Conservation (phyloP, 176 grass and related monocot species). For the Zoysia japonica region DNA sequence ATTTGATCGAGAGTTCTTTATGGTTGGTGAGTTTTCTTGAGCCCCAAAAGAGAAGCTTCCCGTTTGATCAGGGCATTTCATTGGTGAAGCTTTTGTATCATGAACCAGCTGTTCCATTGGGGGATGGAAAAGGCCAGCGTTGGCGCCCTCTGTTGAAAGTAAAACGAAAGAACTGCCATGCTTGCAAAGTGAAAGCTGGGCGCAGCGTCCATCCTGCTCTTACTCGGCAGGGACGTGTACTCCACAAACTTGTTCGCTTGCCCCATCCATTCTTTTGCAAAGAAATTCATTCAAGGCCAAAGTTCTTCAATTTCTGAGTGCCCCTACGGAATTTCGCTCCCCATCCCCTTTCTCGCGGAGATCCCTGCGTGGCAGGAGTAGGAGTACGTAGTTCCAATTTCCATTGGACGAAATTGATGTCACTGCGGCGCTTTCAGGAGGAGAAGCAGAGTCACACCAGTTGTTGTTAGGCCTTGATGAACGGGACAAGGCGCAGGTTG, state of each 20-base stretch:
- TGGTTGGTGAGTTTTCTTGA: not conserved
- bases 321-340: not conserved
- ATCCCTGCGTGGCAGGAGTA: no score
- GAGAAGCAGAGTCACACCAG: not conserved
- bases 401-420: not conserved
- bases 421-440: not conserved
- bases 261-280: not conserved
- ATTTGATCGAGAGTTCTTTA: not conserved
- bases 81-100: not conserved
- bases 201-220: not conserved
- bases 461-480: not conserved
- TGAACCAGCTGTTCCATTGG: not conserved
- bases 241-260: conserved; percentile 23
- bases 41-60: not conserved
- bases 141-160: conserved; percentile 5
- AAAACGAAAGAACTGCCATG: conserved; percentile 4
- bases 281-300: not conserved
- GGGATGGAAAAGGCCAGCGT: not conserved
- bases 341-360: not conserved
- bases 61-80: not conserved
- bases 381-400: not conserved
- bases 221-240: conserved; percentile 38
- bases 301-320: no score
- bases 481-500: not conserved
- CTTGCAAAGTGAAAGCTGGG: conserved; percentile 32